Conservation (phyloP, 441 rosid genomes). For the Syzygium malaccense region DNA sequence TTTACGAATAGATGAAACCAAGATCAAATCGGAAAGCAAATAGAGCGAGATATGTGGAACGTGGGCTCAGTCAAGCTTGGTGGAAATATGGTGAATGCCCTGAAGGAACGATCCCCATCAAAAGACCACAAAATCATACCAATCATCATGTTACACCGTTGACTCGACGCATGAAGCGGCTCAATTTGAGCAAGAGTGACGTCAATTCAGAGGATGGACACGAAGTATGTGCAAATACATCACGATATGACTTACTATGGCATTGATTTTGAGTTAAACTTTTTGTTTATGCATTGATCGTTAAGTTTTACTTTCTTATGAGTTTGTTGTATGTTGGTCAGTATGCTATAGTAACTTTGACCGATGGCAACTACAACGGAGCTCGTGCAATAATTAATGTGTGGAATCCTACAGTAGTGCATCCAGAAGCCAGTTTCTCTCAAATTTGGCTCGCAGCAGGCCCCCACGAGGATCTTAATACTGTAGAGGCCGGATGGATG, state of each 20-base stretch:
- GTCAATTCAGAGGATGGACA: too few species aligned
- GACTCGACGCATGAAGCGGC: too few species aligned
- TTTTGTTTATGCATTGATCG: background rate
- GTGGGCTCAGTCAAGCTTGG: background rate
- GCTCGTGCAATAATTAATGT: slow-evolving; percentile 14
- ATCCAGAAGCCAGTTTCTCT: slow-evolving; percentile 8
- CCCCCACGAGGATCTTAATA: too few species aligned
- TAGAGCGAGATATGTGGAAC: background rate
- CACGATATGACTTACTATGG: too few species aligned
- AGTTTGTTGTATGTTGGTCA: background rate
- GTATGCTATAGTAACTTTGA: slow-evolving; percentile 8
- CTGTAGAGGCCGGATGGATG: too few species aligned
- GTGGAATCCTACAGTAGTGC: slow-evolving; percentile 6
- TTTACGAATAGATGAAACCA: slow-evolving; percentile 4
- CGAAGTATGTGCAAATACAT: background rate
- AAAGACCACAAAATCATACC: too few species aligned
- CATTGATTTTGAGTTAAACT: too few species aligned
- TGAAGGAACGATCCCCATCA: slow-evolving; percentile 16
- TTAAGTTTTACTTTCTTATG: background rate
- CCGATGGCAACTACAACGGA: slow-evolving; percentile 6
- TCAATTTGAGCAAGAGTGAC: too few species aligned
- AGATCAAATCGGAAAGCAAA: background rate
- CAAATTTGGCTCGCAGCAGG: slow-evolving; percentile 10
- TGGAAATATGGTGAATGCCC: slow-evolving; percentile 14
- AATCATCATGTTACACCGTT: background rate